Base-by-base conservation (phyloP, 2,329 filamentous ascomycete species). In the Claviceps paspali region DNA sequence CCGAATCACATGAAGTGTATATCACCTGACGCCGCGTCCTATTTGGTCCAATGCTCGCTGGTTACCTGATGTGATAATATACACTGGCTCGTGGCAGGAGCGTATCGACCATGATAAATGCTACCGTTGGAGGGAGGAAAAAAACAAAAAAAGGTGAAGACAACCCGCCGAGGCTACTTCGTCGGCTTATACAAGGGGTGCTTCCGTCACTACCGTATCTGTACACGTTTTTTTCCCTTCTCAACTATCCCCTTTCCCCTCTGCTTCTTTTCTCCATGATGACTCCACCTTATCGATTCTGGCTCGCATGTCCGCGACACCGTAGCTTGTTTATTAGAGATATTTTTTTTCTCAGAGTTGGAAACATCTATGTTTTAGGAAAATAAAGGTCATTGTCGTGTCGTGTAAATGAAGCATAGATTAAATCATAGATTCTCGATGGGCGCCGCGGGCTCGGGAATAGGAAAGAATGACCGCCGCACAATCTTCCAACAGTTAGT, bases 81-180 rank as follows among this genome's bases (percentile, higher is more conserved):
- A 68, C 64, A 70, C 51, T 59, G 39, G 52, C 55, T 60, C 56
- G 61, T 54, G 57, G 66, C 18, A 67, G 65, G 62, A 67, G 67
- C 66, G 64, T 6, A 69, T 65, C 57, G 58, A 65, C 41, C 43
- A 43, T 45, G 40, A 42, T 27, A 38, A 37, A 37, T 33, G 23
- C 35, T 33, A 27, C 33, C 30, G 27, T 18, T n/a, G 29, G 40
- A 39, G 31, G 36, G 18, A 31, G 24, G 42, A 43, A 42, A 36
- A 8, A 11, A n/a, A n/a, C n/a, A n/a, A n/a, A n/a, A n/a, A n/a
- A n/a, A n/a, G n/a, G n/a, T n/a, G n/a, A n/a, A n/a, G n/a, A n/a
- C n/a, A n/a, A 40, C 40, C 43, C 33, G 41, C 40, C 39, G 40
- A 48, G 43, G 44, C 47, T 52, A 47, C 51, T 48, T 36, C 41